These are phyloP conservation scores for Kuraishia floccosa DNA, from an alignment of 805 yeast species.

Conservation along the genomic window DNA sequence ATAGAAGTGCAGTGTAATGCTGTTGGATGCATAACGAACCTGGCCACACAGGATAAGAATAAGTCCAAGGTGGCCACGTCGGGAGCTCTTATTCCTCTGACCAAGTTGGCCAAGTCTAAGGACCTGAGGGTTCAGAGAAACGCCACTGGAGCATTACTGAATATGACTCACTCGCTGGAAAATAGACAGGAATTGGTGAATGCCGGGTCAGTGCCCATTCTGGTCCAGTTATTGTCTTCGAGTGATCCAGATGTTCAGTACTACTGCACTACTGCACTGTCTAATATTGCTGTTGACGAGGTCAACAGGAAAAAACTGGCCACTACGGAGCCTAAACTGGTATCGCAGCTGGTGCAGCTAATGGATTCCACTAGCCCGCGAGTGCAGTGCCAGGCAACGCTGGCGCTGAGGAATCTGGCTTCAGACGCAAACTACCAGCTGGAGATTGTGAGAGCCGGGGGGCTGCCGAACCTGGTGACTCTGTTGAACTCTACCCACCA, in stretches of 20 bases:
- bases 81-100: conserved; percentile 91
- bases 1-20: conserved; percentile 99
- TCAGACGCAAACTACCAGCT: conserved; percentile 93
- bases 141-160: conserved; percentile 94
- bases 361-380: conserved; percentile 93
- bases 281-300: conserved; percentile 96
- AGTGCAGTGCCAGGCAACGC: conserved; percentile 97
- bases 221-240: conserved; percentile 76
- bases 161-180: conserved; percentile 97
- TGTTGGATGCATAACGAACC: conserved; percentile 95
- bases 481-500: conserved; percentile 82
- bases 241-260: conserved; percentile 96
- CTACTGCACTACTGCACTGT: conserved; percentile 94
- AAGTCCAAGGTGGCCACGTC: conserved; percentile 92
- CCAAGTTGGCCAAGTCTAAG: conserved; percentile 86
- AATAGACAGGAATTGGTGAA: conserved; percentile 93
- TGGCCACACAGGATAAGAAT: conserved; percentile 96
- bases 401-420: conserved; percentile 91
- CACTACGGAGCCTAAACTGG: conserved; percentile 87
- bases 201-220: conserved; percentile 96
- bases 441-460: conserved; percentile 92
- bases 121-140: conserved; percentile 96
- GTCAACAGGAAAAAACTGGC: conserved; percentile 79
- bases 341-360: conserved; percentile 72
- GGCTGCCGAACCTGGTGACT: conserved; percentile 86